A percentile compares a stretch with the other conserved stretches of the same genome.
phyloP scores from a whole-genome alignment of 2,329 filamentous ascomycete genomes.

The Trichoderma brevicompactum region DNA sequence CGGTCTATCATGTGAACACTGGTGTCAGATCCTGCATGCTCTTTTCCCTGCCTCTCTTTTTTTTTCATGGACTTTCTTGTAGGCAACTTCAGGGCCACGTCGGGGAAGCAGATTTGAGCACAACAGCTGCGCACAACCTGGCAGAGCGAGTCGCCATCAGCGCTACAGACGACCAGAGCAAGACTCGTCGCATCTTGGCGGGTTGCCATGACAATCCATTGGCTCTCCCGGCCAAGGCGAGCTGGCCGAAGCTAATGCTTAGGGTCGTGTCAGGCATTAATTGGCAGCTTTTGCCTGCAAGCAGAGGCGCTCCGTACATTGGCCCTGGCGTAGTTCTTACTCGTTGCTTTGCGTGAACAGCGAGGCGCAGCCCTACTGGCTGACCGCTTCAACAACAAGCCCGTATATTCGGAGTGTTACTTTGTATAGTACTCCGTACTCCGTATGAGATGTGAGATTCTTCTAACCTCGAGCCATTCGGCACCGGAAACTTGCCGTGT shows the following conservation, averaged over 20 bases:
- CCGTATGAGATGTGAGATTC: no score
- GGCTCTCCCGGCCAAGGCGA: slow-evolving; percentile 12
- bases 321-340: not conserved
- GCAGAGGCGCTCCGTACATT: not conserved
- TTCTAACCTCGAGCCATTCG: no score
- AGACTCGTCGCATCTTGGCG: slow-evolving; percentile 20
- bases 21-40: not conserved
- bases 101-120: not conserved
- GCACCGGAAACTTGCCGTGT: no score
- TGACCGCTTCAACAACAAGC: not conserved
- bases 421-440: no score
- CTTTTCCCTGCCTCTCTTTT: not conserved
- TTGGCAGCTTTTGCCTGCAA: slow-evolving; percentile 9
- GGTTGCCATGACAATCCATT: slow-evolving; percentile 28
- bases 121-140: not conserved
- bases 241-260: slow-evolving; percentile 22
- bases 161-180: not conserved
- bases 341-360: not conserved
- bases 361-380: slow-evolving; percentile 1
- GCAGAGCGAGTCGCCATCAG: not conserved
- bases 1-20: not conserved
- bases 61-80: not conserved
- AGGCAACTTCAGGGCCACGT: no score
- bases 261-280: slow-evolving; percentile 29
- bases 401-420: no score